Conservation (phyloP, 495 filamentous ascomycete genomes). For the Entonaema liquescens region DNA sequence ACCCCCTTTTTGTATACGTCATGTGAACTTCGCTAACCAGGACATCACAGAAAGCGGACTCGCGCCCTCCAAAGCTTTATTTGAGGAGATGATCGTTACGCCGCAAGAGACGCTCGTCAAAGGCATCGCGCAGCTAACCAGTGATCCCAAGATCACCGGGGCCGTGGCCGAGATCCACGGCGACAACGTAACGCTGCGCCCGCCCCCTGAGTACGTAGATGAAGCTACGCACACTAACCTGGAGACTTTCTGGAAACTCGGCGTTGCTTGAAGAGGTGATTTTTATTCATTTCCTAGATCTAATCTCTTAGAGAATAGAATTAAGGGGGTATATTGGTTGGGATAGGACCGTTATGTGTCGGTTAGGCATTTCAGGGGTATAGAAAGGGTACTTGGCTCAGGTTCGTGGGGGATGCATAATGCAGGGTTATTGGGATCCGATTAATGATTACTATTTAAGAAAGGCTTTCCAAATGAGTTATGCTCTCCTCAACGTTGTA, state of each 20-base stretch:
- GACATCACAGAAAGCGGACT: conserved; percentile 57
- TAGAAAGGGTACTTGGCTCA: not conserved
- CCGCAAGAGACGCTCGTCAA: conserved; percentile 60
- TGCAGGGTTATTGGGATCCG: not conserved
- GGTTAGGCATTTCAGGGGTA: not conserved
- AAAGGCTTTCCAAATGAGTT: not conserved
- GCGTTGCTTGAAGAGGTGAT: conserved; percentile 16
- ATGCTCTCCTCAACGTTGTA: too few species aligned
- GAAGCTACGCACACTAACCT: conserved; percentile 61
- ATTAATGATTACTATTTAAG: not conserved
- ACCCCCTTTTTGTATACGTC: not conserved
- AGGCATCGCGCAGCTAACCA: conserved; percentile 56
- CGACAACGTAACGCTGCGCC: conserved; percentile 59
- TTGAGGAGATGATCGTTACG: conserved; percentile 61
- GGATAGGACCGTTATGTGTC: not conserved
- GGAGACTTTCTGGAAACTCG: conserved; percentile 44
- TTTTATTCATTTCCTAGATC: not conserved
- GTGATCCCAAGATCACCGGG: conserved; percentile 54
- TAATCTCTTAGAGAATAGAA: not conserved
- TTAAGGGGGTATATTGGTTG: not conserved
- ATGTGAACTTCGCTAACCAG: conserved; percentile 8
- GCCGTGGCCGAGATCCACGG: conserved; percentile 64
- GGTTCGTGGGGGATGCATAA: not conserved
- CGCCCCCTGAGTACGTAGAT: conserved; percentile 60
- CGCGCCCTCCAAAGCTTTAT: conserved; percentile 54